Base-by-base conservation (phyloP, 2,329 filamentous ascomycete genomes). In the Xylaria sp. region DNA sequence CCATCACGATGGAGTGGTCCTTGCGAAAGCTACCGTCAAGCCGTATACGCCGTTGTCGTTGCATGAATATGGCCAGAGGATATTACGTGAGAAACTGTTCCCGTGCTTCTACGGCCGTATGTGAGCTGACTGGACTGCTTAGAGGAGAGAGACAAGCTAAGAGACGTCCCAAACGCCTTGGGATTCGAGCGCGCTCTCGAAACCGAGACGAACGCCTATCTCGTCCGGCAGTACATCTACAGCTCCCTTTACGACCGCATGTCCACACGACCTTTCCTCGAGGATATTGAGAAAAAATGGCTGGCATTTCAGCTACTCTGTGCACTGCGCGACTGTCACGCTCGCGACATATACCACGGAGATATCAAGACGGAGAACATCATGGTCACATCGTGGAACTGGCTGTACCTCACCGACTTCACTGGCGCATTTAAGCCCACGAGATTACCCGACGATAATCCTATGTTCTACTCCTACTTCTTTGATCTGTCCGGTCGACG, bases 261-360 rank as follows among this genome's bases (percentile, higher is more conserved):
- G 73, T 96, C 94, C 73, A 99, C 94, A 7, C 86, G 95, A 7
- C 95, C 94, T 0, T 99, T 99, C 65, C 79, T 97, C 8, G 95
- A 99, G 73, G 91, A 96, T 62, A 94, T 99, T 61, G 94, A 99
- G 73, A 97, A 97, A 81, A 97, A 96, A 76, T 99, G 94, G 94
- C 83, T 99, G 46, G 90, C 93, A 0, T 99, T 96, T 66, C 94
- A 99, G 75, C 82, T 99, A 2, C 82, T 99, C 9, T 97, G 92
- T 71, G 92, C 91, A 2, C 78, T 99, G 54, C 87, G 92, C 52
- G 95, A 99, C 72, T 97, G 91, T 66, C 94, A 99, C 71, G 81
- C 89, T 22, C 83, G 89, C 43, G 90, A 95, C 65, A 81, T 99
- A 47, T 97, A 92, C 70, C 94, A 99, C 70, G 95, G 94, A 53